Conservation (phyloP, 352 stramenopile species). For the Thalassiosira exigua region DNA sequence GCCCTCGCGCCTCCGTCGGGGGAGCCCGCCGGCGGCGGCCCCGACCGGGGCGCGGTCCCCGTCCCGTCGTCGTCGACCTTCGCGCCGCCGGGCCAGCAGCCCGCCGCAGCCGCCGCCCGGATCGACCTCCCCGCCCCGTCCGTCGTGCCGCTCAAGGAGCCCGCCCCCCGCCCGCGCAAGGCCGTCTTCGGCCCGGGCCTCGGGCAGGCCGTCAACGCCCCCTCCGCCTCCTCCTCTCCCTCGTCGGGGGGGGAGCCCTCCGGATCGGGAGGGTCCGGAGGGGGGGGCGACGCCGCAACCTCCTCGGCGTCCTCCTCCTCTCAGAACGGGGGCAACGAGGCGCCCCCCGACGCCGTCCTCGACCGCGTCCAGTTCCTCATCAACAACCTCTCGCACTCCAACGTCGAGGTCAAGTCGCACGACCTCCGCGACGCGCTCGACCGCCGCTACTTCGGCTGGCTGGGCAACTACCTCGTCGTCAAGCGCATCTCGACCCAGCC, state of each 20-base stretch:
- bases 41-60: no score
- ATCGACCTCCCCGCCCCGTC: slow-evolving; percentile 51
- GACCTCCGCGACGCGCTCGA: slow-evolving; percentile 95
- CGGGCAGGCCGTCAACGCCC: slow-evolving; percentile 73
- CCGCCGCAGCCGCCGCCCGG: slow-evolving; percentile 31
- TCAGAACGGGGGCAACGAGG: slow-evolving; percentile 67
- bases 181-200: slow-evolving; percentile 80
- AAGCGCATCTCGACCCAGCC: slow-evolving; percentile 98
- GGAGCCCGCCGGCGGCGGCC: no score
- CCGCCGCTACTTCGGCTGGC: slow-evolving; percentile 94
- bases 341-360: slow-evolving; percentile 87
- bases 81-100: not conserved
- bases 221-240: slow-evolving; percentile 15
- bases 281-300: no score
- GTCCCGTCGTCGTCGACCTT: not conserved
- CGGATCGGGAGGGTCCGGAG: slow-evolving; percentile 12
- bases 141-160: slow-evolving; percentile 41
- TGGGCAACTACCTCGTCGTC: slow-evolving; percentile 98
- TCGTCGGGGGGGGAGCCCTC: slow-evolving; percentile 16
- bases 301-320: not conserved
- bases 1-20: no score
- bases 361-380: slow-evolving; percentile 99
- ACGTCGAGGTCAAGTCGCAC: slow-evolving; percentile 95
- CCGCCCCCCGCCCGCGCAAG: slow-evolving; percentile 55
- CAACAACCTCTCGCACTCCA: slow-evolving; percentile 98